Evolutionary conservation across 2,329 filamentous ascomycete genomes (phyloP).

Genomic region (Paecilomyces fulvus): DNA sequence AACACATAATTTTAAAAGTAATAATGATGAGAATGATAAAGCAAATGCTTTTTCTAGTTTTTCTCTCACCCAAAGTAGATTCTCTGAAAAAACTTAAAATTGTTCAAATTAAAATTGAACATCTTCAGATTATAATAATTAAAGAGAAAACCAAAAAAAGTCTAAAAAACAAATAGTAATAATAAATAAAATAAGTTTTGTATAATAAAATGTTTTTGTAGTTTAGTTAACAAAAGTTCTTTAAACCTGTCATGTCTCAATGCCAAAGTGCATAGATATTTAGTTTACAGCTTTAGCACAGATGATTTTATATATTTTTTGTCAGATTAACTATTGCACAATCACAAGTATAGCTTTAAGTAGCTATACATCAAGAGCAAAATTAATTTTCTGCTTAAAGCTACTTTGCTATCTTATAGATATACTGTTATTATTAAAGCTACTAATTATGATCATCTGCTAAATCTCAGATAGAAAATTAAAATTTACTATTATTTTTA

Average conservation of each 20-base stretch:
- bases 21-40: too few relatives aligned
- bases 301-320: conserved; percentile 12
- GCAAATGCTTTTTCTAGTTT: too few relatives aligned
- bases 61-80: too few relatives aligned
- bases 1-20: too few relatives aligned
- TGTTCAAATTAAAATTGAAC: too few relatives aligned
- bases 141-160: too few relatives aligned
- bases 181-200: conserved; percentile 8
- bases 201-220: conserved; percentile 13
- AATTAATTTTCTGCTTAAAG: conserved; percentile 19
- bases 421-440: conserved; percentile 23
- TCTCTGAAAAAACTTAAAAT: too few relatives aligned
- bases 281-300: conserved; percentile 2
- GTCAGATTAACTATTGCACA: conserved; percentile 9
- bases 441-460: conserved; percentile 10
- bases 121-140: too few relatives aligned
- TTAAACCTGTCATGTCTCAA: conserved; percentile 28
- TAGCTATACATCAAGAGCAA: conserved; percentile 16
- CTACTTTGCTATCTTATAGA: conserved; percentile 15
- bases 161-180: too few relatives aligned
- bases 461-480: conserved; percentile 13
- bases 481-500: conserved; percentile 15
- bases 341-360: conserved; percentile 15
- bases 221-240: conserved; percentile 10
- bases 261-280: conserved; percentile 21